Evolutionary conservation across 129 eudicot species (phyloP), one percentile per base, ranked within the genome.

Genomic region (Calendula officinalis): DNA sequence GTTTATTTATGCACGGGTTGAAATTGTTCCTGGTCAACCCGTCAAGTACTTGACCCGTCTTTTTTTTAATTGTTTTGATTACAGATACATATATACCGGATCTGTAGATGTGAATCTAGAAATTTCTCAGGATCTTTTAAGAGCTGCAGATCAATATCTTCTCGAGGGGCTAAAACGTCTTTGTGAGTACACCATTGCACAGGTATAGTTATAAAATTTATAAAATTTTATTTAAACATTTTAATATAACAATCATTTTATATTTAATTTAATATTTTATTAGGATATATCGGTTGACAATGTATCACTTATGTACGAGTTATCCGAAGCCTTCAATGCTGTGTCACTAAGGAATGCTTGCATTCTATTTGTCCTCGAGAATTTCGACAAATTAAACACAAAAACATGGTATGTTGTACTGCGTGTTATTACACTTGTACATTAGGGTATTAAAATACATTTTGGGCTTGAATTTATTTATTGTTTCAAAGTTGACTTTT

Each of bases 141-240:
- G 83, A 62, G 89, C 89, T 39, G 89, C 89, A 43, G 89, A 80
- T 68, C 89, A 83, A 69, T 83, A 83, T 51, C 83, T 83, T 27
- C 72, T 83, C 32, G 89, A 80, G 59, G 89, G 85, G 33, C 85
- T 83, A 30, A 83, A 83, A 45, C 82, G 89, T 62, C 85, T 79
- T 41, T 83, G 89, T 61, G 89, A 83, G 66, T 83, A 77, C 75
- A 68, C 80, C 22, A 83, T 83, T 70, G 85, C 89, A 30, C 82
- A 83, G 81, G 89, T 83, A 59, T 22, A 73, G 78, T 55, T 36
- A 6, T 37, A 10, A 1, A 42, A 1, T 34, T 50, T 7, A 7
- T 11, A 22, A 22, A 22, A 22, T 22, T 22, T 22, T 22, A 22
- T 22, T 22, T 22, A 22, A 22, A 22, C 30, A 22, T 22, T 22